phyloP scores from a whole-genome alignment of 2,329 filamentous ascomycete genomes.

The Diaporthe caulivora region DNA sequence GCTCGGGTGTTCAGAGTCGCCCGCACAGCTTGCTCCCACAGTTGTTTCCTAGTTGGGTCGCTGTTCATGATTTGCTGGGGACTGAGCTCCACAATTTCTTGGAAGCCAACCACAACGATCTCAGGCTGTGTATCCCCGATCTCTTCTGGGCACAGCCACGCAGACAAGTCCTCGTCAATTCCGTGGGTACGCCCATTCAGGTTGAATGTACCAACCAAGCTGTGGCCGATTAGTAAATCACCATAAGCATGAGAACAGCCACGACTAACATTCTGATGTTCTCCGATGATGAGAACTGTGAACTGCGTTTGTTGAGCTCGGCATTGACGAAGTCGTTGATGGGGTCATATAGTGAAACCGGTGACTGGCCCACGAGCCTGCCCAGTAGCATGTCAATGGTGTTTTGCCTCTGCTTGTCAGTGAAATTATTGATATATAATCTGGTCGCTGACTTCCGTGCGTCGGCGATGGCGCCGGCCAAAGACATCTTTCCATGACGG shows the following conservation, averaged over 20 bases:
- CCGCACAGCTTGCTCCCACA: conserved; percentile 89
- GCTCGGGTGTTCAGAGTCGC: conserved; percentile 81
- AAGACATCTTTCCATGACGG: conserved; percentile 92
- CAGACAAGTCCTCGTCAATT: conserved; percentile 81
- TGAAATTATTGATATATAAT: conserved; percentile 97
- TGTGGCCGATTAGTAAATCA: conserved; percentile 46
- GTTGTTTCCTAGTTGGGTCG: conserved; percentile 84
- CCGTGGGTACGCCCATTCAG: conserved; percentile 89
- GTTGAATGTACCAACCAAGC: conserved; percentile 88
- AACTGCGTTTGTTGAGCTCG: conserved; percentile 76
- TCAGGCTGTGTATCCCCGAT: conserved; percentile 77
- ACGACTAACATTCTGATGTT: conserved; percentile 78
- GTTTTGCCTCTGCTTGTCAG: conserved; percentile 91
- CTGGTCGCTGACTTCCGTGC: conserved; percentile 93
- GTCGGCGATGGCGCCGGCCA: conserved; percentile 94
- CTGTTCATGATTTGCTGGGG: conserved; percentile 99
- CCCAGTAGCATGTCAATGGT: conserved; percentile 95
- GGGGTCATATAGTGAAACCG: conserved; percentile 91
- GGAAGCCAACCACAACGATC: conserved; percentile 91
- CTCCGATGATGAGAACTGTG: conserved; percentile 81
- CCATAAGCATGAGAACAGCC: conserved; percentile 3
- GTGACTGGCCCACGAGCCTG: conserved; percentile 82
- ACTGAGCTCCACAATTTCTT: conserved; percentile 97
- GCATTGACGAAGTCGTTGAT: conserved; percentile 90
- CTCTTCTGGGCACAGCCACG: conserved; percentile 82